Percentiles rank a stretch among this genome's conserved stretches.
Conservation (phyloP, 805 yeast genomes). For the Saccharomyces jurei region DNA sequence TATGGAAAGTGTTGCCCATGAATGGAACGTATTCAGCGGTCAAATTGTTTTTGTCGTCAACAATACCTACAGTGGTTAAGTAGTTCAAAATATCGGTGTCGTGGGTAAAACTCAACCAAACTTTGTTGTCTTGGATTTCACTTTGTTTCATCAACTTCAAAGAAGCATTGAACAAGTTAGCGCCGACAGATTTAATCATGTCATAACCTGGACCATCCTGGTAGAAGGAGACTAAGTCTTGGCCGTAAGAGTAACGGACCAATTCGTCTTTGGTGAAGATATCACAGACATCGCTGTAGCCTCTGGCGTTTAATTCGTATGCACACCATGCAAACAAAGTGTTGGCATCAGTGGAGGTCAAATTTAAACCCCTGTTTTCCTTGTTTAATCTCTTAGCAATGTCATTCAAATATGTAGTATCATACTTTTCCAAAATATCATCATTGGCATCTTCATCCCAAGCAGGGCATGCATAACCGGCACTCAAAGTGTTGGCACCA, state of each 20-base stretch:
- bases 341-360: slow-evolving; percentile 46
- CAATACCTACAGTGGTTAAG: slow-evolving; percentile 56
- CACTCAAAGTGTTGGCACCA: slow-evolving; percentile 47
- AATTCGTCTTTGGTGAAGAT: slow-evolving; percentile 63
- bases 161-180: slow-evolving; percentile 46
- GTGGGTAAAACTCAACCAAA: slow-evolving; percentile 67
- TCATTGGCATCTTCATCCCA: slow-evolving; percentile 24
- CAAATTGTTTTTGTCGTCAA: slow-evolving; percentile 31
- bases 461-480: slow-evolving; percentile 37
- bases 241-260: slow-evolving; percentile 50
- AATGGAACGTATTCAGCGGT: slow-evolving; percentile 40
- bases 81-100: slow-evolving; percentile 60
- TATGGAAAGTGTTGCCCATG: slow-evolving; percentile 38
- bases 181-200: slow-evolving; percentile 50
- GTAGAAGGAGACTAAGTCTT: slow-evolving; percentile 54
- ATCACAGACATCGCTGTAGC: slow-evolving; percentile 58
- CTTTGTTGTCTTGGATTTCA: slow-evolving; percentile 41
- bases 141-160: slow-evolving; percentile 43
- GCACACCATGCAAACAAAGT: slow-evolving; percentile 59
- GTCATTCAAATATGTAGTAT: slow-evolving; percentile 35
- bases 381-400: slow-evolving; percentile 53
- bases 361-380: slow-evolving; percentile 45
- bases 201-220: slow-evolving; percentile 57
- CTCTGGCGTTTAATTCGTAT: slow-evolving; percentile 63
- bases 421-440: slow-evolving; percentile 13